Evolutionary conservation across 2,329 filamentous ascomycete species (phyloP), one percentile per base, ranked within the genome.

Genomic region (Didymella lethalis): DNA sequence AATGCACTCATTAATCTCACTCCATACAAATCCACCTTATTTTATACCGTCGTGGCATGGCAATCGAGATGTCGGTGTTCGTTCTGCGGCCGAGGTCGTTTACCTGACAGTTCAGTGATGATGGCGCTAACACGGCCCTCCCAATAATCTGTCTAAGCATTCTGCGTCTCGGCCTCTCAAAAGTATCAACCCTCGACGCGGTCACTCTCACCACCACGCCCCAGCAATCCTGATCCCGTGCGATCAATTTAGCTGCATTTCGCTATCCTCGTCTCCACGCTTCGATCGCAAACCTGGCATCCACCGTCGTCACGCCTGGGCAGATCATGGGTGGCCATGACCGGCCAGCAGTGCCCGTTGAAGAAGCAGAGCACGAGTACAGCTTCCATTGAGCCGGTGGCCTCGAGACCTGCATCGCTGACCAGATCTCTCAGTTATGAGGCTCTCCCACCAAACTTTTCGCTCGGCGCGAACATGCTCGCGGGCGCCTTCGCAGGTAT

Each of bases 401-500:
- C 34, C n/a, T 18, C 45, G n/a, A 25, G 11, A 57, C n/a, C 48
- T 29, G 34, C 45, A 32, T 64, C 51, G 62, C 73, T 77, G 58
- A 77, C 64, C 43, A 50, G 14, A 20, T 23, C 34, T 34, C 47
- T 64, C 65, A 89, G 87, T 81, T 98, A 98, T 86, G 94, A 98
- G 85, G 89, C 90, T 66, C 87, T 99, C 57, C 93, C 94, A 64
- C 91, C 93, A 66, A 96, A 97, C 80, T 97, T 97, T 83, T 95
- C 93, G 70, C 85, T 98, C 74, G 82, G 90, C 66, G 92, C 95
- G 77, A 99, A 98, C 80, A 97, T 98, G 93, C 83, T 89, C 64
- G 95, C 95, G 55, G 95, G 95, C 77, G 95, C 95, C 68, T 97
- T 98, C 80, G 95, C 95, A 59, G 95, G 95, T 70, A 96, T 97